Evolutionary conservation across 2,329 filamentous ascomycete species (phyloP).

Genomic region (Aaosphaeria arxii): DNA sequence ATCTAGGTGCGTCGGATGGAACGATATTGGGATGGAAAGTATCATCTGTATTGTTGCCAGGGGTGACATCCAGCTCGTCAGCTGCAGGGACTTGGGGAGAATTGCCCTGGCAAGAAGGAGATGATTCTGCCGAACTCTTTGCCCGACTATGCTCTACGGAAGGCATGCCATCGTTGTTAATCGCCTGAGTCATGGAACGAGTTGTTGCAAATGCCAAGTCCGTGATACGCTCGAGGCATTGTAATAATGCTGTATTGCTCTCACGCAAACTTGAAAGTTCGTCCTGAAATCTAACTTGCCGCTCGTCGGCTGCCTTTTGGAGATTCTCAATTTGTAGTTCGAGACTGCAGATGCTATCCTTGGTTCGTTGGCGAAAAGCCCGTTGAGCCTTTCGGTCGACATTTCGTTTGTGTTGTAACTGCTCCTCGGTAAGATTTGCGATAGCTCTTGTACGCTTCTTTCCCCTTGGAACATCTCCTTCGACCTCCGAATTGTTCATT

Average conservation of each 20-base stretch:
- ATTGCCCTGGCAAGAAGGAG: too few species aligned
- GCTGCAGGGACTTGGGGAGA: too few species aligned
- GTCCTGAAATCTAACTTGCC: background rate
- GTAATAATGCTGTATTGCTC: background rate
- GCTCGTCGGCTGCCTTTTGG: background rate
- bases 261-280: background rate
- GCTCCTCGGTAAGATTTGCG: background rate
- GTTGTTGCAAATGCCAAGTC: background rate
- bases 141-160: too few species aligned
- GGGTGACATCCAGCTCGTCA: too few species aligned
- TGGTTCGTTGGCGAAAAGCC: background rate
- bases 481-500: too few species aligned
- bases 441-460: background rate
- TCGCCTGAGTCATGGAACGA: background rate
- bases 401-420: background rate
- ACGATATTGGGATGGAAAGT: too few species aligned
- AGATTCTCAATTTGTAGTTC: background rate
- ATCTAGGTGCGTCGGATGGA: too few species aligned
- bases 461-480: too few species aligned
- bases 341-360: background rate
- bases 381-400: background rate
- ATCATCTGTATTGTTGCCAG: too few species aligned
- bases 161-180: too few species aligned
- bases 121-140: too few species aligned
- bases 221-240: background rate